phyloP scores from a whole-genome alignment of 176 grass and related monocot species.

The Rhipidocladum racemiflorum region DNA sequence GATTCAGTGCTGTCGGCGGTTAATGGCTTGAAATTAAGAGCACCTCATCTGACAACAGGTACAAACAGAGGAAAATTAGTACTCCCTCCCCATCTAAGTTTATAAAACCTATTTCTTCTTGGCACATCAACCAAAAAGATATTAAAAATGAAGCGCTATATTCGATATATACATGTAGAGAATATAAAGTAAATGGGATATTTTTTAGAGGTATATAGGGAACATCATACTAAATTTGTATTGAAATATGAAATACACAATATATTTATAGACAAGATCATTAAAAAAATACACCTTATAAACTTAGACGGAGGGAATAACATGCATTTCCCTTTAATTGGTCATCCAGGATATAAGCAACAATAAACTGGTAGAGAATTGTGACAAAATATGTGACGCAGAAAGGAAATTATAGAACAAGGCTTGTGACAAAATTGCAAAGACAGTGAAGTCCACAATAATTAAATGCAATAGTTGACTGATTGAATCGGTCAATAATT shows the following conservation, averaged over 20 bases:
- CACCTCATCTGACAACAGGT: conserved; percentile 44
- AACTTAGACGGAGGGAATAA: too few species aligned
- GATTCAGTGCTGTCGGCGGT: conserved; percentile 45
- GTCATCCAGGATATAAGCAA: not conserved
- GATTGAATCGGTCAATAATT: conserved; percentile 4
- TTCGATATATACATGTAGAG: too few species aligned
- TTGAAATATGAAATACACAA: too few species aligned
- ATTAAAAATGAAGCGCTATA: too few species aligned
- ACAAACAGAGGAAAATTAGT: not conserved
- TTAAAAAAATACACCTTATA: too few species aligned
- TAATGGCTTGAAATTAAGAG: conserved; percentile 34
- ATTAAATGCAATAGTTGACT: not conserved
- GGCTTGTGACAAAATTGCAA: not conserved
- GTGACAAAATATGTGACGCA: not conserved
- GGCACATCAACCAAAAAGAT: too few species aligned
- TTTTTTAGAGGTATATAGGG: too few species aligned
- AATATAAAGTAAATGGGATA: too few species aligned
- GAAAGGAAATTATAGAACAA: not conserved
- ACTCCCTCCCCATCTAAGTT: too few species aligned
- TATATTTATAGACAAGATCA: too few species aligned
- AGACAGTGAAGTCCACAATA: not conserved
- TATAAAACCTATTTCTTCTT: too few species aligned
- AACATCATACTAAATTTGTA: too few species aligned
- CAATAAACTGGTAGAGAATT: not conserved
- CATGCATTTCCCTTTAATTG: not conserved